Evolutionary conservation across 129 eudicot genomes (phyloP), one percentile per base, ranked within the genome.

Genomic region (Flaveria brownii): DNA sequence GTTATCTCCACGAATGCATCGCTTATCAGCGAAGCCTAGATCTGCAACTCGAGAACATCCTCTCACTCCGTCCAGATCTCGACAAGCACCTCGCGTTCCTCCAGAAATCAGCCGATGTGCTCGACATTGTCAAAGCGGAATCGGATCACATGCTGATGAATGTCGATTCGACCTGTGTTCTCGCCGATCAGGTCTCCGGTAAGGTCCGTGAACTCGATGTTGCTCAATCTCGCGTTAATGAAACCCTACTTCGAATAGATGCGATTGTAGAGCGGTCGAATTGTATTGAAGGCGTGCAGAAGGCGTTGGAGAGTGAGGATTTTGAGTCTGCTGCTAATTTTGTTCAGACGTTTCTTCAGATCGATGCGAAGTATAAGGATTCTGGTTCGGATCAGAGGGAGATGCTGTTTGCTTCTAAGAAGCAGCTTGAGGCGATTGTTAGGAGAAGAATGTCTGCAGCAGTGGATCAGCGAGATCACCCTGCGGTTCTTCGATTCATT

Each of bases 181-280:
- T 92, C 54, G 98, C 98, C 47, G 98, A 90, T 76, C 87, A 85
- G 73, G 94, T 90, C 46, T 82, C 88, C 45, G 80, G 86, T 43
- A 88, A 90, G 79, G 98, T 92, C 9, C 90, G 98, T 25, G 89
- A 86, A 41, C 94, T 92, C 46, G 96, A 92, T 59, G 85, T 86
- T 22, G 98, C 96, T 49, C 98, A 92, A 20, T 86, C 92, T 1
- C 92, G 94, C 5, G 94, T 92, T 39, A 78, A 80, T 49, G 82
- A 78, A 18, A 92, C 96, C 20, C 81, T 90, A 18, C 86, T 83
- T 6, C 88, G 85, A 16, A 82, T 92, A 9, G 94, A 90, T 28
- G 94, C 92, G 20, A 88, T 90, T 14, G 93, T 88, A 7, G 89
- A 92, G 65, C 80, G 91, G 14, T 67, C 83, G n/a, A 76, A 71